Conservation (phyloP, 345 rosid species). For the Citrus maxima region DNA sequence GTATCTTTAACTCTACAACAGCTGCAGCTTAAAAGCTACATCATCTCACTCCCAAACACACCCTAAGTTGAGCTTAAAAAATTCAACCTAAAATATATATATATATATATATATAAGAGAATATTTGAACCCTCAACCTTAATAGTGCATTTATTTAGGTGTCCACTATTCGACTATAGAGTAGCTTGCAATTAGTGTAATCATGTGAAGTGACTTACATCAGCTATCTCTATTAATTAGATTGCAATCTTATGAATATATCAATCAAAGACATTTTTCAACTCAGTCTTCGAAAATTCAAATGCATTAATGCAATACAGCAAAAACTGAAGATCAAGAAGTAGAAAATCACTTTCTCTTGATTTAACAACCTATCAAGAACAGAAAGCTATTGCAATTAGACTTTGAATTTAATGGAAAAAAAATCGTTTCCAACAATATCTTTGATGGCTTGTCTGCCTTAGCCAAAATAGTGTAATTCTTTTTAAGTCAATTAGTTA, state of each 20-base stretch:
- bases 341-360: background rate
- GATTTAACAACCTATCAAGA: background rate
- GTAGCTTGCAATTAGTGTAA: background rate
- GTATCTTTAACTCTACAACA: too few relatives aligned
- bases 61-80: too few relatives aligned
- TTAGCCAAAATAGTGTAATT: constrained; percentile 21
- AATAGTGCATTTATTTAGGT: too few relatives aligned
- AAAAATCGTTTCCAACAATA: background rate
- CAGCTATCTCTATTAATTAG: background rate
- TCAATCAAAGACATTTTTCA: background rate
- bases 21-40: too few relatives aligned
- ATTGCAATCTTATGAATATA: background rate
- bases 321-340: background rate
- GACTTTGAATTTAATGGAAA: background rate
- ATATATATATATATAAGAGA: too few relatives aligned
- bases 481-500: background rate
- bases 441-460: background rate
- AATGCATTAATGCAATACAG: background rate
- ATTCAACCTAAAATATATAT: too few relatives aligned
- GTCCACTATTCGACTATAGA: too few relatives aligned
- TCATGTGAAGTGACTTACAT: background rate
- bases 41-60: too few relatives aligned
- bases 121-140: background rate
- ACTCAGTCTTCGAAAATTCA: background rate
- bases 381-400: background rate